Evolutionary conservation across 108 stramenopile species (phyloP), one percentile per base, ranked within the genome.

Genomic region (Cyclotella baltica): DNA sequence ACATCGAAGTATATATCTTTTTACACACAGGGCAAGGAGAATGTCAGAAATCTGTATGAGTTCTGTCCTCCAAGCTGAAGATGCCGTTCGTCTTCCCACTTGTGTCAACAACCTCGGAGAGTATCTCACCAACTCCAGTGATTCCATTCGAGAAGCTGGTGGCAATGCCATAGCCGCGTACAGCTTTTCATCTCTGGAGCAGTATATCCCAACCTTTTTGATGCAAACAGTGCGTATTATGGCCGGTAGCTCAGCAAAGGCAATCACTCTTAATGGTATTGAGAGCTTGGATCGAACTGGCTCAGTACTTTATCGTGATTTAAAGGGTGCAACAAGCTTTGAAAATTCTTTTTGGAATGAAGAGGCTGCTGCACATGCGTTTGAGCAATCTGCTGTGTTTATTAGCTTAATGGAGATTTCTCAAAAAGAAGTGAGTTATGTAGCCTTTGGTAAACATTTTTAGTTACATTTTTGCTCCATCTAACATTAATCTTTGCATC

Each of bases 341-440:
- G 91, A 95, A 36, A 90, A 91, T 69, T 91, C 90, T 4, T 95
- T 92, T 73, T 95, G 93, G 93, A 90, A 92, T 46, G 91, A 92
- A 62, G 93, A 90, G 64, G 75, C 90, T 29, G 93, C 93, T 22
- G 91, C 93, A 13, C 79, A 87, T n/a, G 87, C 91, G 19, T 95
- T 95, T 71, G 94, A 95, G 59, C 82, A 88, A 18, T 90, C 91
- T 25, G 94, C 94, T 4, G 87, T 88, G 70, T 92, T 92, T 53
- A 88, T 95, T 30, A 90, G 86, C 55, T 84, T 95, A 89, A 89
- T 95, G 88, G 94, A 95, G 56, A 69, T 92, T 33, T 92, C 92
- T 70, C 85, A 90, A 84, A 83, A 85, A 16, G 93, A 95, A 43
- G 55, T 74, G 20, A 73, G 46, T 66, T 57, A 2, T 9, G 0